phyloP scores from a whole-genome alignment of 2,329 filamentous ascomycete species.

The Hypoxylon rubiginosum region DNA sequence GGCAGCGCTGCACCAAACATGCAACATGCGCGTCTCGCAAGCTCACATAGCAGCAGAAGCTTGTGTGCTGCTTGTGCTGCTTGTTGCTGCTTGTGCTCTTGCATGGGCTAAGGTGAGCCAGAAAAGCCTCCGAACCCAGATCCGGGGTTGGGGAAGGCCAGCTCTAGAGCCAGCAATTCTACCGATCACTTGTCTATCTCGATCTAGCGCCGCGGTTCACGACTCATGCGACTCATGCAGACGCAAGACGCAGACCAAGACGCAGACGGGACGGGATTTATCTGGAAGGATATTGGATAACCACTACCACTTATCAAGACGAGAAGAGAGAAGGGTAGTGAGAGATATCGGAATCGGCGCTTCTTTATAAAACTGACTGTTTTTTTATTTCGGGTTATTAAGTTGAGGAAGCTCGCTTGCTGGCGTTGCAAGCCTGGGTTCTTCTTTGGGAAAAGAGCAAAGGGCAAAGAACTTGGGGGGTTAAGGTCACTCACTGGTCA shows the following conservation, averaged over 20 bases:
- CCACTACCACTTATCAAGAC: conserved; percentile 17
- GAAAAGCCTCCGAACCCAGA: conserved; percentile 44
- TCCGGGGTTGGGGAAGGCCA: conserved; percentile 35
- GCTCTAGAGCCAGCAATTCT: conserved; percentile 37
- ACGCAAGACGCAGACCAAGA: not conserved
- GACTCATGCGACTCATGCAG: conserved; percentile 39
- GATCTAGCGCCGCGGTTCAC: conserved; percentile 34
- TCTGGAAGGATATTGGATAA: conserved; percentile 26
- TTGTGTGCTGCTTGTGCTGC: too few species aligned
- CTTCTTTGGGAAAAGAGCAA: conserved; percentile 25
- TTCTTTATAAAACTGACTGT: conserved; percentile 18
- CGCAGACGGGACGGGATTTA: conserved; percentile 16
- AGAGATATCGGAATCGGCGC: conserved; percentile 28
- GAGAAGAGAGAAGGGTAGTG: not conserved
- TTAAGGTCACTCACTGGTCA: conserved; percentile 1
- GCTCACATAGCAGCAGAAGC: conserved; percentile 24
- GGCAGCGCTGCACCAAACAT: conserved; percentile 39
- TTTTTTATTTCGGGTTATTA: conserved; percentile 2
- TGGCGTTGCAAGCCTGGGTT: conserved; percentile 28
- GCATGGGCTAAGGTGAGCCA: conserved; percentile 43
- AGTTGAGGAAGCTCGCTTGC: conserved; percentile 32
- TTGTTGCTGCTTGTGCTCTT: conserved; percentile 35
- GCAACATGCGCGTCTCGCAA: conserved; percentile 41
- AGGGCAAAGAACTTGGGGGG: conserved; percentile 26
- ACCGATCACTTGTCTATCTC: conserved; percentile 38